Percentiles rank a stretch among this genome's conserved stretches.
These are phyloP conservation scores for Didymella exigua DNA, from an alignment of 2,329 filamentous ascomycete genomes.

Conservation along the genomic window DNA sequence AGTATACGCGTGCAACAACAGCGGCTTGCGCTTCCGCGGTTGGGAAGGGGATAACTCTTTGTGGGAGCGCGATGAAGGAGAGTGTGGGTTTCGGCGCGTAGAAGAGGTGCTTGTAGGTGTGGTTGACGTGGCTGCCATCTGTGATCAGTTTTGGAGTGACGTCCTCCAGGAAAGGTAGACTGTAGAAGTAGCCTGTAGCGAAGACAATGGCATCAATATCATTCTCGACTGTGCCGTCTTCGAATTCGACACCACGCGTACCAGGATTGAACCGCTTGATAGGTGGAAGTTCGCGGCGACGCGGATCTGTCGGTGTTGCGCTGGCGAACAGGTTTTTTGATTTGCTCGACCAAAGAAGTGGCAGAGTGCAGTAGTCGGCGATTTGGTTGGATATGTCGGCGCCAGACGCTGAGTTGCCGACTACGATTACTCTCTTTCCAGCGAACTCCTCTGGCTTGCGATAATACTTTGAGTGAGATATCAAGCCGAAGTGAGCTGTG, in stretches of 20 bases:
- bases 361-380: constrained; percentile 62
- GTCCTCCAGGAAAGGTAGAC: constrained; percentile 73
- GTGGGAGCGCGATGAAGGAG: constrained; percentile 75
- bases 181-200: constrained; percentile 88
- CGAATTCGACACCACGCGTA: constrained; percentile 68
- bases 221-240: constrained; percentile 67
- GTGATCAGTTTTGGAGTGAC: constrained; percentile 64
- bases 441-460: constrained; percentile 67
- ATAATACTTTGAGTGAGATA: constrained; percentile 74
- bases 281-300: constrained; percentile 63
- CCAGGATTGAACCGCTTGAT: constrained; percentile 62
- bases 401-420: constrained; percentile 85
- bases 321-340: constrained; percentile 22
- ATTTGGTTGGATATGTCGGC: constrained; percentile 84
- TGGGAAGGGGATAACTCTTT: constrained; percentile 88
- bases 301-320: constrained; percentile 39
- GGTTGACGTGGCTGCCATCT: constrained; percentile 71
- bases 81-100: constrained; percentile 77
- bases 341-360: constrained; percentile 57
- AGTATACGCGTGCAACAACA: constrained; percentile 76
- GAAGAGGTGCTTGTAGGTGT: constrained; percentile 81
- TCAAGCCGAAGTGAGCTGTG: constrained; percentile 43
- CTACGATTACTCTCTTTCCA: constrained; percentile 75
- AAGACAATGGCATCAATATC: constrained; percentile 80
- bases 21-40: constrained; percentile 79